Base-by-base conservation (phyloP, 75 land plant species). In the Selaginella tamariscina region DNA sequence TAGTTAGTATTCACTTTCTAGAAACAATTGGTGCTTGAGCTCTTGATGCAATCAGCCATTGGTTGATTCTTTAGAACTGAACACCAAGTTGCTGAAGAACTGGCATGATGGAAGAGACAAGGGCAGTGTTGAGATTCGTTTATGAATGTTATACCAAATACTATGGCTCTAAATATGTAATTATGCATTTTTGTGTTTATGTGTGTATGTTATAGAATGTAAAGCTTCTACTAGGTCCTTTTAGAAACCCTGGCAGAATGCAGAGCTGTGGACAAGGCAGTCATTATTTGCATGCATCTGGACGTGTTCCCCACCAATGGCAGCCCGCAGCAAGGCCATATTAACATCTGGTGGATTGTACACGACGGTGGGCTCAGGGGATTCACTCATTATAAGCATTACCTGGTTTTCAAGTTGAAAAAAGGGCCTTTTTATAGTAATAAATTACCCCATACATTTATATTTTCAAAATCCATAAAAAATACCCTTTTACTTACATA, bases 301-400 rank as follows among this genome's bases (percentile, higher is more conserved):
- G 30, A 73, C 31, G 27, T 55, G 71, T 73, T 73, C 29, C 75
- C 75, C 20, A 56, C 57, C 64, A 68, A 57, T 26, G 75, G 33
- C 0, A 68, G 67, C 44, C 59, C 28, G 20, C 75, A 68, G 56
- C 71, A 73, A 64, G 75, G 75, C 33, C 56, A 56, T 24, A n/a
- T n/a, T n/a, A n/a, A n/a, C n/a, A n/a, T n/a, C n/a, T n/a, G 75
- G 75, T 73, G 75, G 75, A 73, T 73, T 68, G 75, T 73, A 30
- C 75, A 73, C 13, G 75, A 73, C 33, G 75, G 75, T 54, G 75
- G 75, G 0, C n/a, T n/a, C n/a, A n/a, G n/a, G n/a, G n/a, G n/a
- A n/a, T n/a, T n/a, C n/a, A n/a, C n/a, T n/a, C n/a, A n/a, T n/a
- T n/a, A n/a, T n/a, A n/a, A n/a, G n/a, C n/a, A n/a, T n/a, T n/a